Percentiles rank a stretch among this genome's conserved stretches.
Evolutionary conservation across 2,329 filamentous ascomycete species (phyloP).

Genomic region (Fusarium keratoplasticum): DNA sequence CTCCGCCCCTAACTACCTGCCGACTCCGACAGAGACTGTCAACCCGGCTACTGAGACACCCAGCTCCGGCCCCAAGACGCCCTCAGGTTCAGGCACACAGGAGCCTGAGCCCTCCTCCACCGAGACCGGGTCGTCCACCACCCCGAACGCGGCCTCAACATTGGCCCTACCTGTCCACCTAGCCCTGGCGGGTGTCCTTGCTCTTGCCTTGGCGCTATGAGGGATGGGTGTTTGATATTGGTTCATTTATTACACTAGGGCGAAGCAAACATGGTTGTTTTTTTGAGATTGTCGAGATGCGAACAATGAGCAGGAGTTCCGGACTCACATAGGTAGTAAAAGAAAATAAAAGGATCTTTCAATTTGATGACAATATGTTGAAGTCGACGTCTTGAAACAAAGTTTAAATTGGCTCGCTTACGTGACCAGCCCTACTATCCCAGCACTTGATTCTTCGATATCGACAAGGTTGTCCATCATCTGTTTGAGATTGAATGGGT

Average conservation of each 20-base stretch:
- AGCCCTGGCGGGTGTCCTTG: constrained; percentile 26
- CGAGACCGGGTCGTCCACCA: constrained; percentile 11
- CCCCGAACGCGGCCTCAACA: constrained; percentile 31
- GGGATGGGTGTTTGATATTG: background rate
- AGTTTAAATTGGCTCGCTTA: background rate
- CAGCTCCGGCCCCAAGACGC: constrained; percentile 10
- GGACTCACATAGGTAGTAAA: constrained; percentile 9
- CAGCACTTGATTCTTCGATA: background rate
- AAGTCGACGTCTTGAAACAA: background rate
- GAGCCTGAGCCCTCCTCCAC: constrained; percentile 16
- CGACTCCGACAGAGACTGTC: constrained; percentile 35
- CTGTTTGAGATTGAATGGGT: background rate
- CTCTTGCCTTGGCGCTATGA: constrained; percentile 27
- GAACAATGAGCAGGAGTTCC: constrained; percentile 11
- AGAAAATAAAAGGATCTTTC: constrained; percentile 12
- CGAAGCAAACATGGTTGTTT: constrained; percentile 3
- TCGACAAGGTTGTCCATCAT: background rate
- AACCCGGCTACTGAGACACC: constrained; percentile 21
- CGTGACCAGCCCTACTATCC: background rate
- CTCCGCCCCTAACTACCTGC: constrained; percentile 31
- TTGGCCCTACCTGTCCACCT: constrained; percentile 21
- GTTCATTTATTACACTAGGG: constrained; percentile 20
- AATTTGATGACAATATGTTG: background rate
- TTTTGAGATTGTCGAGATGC: constrained; percentile 12
- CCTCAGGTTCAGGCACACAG: constrained; percentile 9